Evolutionary conservation across 1,139 yeast genomes (phyloP), one percentile per base, ranked within the genome.

Genomic region (Waltiozyma sp.): DNA sequence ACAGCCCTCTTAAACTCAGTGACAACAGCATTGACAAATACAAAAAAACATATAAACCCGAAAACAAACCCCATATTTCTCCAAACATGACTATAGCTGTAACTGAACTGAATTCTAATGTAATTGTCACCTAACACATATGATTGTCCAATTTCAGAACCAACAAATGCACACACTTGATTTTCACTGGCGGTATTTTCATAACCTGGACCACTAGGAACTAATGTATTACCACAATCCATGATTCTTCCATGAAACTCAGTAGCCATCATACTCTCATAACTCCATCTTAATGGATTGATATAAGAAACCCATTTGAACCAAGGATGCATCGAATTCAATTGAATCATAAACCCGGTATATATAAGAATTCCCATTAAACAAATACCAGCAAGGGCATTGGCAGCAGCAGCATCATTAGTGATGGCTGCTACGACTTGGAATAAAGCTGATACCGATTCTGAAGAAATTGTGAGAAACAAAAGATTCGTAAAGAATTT

Each of bases 301-400:
- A 75, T 62, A 53, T 75, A 77, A 5, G 76, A 70, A 37, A 75
- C 68, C 84, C 84, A 77, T 55, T 73, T 70, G 53, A 76, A 75
- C 81, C 82, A 77, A 34, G 79, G 78, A 49, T 70, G 80, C 81
- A 77, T 77, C 0, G 72, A 64, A 8, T 77, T 76, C 40, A 72
- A 59, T 52, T 75, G 82, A 49, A 77, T 68, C 68, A 72, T 69
- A 60, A 70, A 76, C 28, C 78, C 73, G 19, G 78, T 68, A 52
- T 75, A 77, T 56, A 73, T 61, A 45, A 74, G 64, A 39, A 72
- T 51, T 2, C 72, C 70, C 56, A 75, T 58, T 52, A 75, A 61
- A 33, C 69, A 47, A 7, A 74, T 52, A 55, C 80, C 78, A 18
- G 76, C 68, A 43, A 75, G 56, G 1, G 79, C 68, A 56, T 72